Conservation (phyloP, 495 filamentous ascomycete genomes). For the Penicillium daleae region DNA sequence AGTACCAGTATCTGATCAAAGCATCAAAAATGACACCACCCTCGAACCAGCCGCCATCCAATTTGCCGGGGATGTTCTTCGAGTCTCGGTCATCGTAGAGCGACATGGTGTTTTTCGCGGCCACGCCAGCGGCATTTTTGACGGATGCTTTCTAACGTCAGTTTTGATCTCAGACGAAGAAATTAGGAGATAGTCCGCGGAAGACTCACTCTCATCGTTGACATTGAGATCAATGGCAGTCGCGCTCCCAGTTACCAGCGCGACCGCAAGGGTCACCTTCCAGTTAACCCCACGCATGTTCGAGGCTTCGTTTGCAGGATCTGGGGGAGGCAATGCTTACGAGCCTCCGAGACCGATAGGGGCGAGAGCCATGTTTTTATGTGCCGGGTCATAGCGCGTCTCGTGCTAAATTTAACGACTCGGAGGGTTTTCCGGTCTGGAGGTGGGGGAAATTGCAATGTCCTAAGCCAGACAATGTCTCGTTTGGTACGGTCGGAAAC, state of each 20-base stretch:
- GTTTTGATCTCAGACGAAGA: background rate
- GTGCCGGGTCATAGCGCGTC: background rate
- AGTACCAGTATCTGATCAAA: slow-evolving; percentile 71
- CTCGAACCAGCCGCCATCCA: slow-evolving; percentile 68
- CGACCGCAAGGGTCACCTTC: slow-evolving; percentile 8
- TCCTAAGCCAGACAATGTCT: background rate
- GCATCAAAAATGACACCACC: slow-evolving; percentile 68
- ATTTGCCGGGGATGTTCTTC: slow-evolving; percentile 58
- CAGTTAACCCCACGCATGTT: slow-evolving; percentile 8
- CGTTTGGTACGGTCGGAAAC: background rate
- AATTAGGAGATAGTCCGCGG: background rate
- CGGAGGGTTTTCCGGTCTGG: background rate
- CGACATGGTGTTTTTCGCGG: slow-evolving; percentile 64
- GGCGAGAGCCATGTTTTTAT: background rate
- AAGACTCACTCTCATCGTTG: slow-evolving; percentile 19
- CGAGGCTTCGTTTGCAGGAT: background rate
- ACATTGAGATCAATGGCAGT: slow-evolving; percentile 23
- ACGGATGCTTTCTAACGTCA: slow-evolving; percentile 58
- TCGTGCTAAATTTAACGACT: background rate
- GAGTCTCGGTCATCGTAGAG: slow-evolving; percentile 64
- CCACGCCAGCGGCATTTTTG: slow-evolving; percentile 58
- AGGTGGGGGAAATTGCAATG: background rate
- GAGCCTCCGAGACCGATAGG: slow-evolving; percentile 1
- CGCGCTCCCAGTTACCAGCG: slow-evolving; percentile 10
- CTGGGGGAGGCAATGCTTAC: background rate